phyloP scores from a whole-genome alignment of 2,329 filamentous ascomycete species.

The Stagonosporopsis cucurbitacearum region DNA sequence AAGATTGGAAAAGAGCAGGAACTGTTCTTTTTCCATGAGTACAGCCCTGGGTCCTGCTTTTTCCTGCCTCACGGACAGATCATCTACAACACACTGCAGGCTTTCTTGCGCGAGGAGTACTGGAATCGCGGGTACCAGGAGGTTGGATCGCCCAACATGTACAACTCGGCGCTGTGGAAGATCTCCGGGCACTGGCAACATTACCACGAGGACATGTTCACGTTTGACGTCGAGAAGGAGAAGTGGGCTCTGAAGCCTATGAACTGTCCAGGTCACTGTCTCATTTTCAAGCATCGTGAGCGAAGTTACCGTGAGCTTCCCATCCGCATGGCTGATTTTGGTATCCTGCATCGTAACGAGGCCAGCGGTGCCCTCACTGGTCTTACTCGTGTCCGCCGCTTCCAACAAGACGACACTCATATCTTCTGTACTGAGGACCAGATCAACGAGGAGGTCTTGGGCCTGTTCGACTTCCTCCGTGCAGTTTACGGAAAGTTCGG shows the following conservation, averaged over 20 bases:
- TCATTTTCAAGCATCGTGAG: constrained; percentile 83
- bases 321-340: constrained; percentile 92
- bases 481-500: constrained; percentile 82
- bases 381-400: constrained; percentile 88
- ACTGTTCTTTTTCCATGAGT: constrained; percentile 94
- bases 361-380: constrained; percentile 90
- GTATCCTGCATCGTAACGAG: constrained; percentile 93
- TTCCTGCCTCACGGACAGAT: constrained; percentile 90
- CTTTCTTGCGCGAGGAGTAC: constrained; percentile 85
- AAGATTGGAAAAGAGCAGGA: constrained; percentile 95
- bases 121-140: constrained; percentile 93
- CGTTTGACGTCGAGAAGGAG: constrained; percentile 83
- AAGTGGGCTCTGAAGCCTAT: constrained; percentile 90
- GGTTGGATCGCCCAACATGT: constrained; percentile 96
- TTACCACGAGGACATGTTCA: constrained; percentile 96
- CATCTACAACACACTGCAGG: constrained; percentile 88
- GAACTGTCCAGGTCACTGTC: constrained; percentile 96
- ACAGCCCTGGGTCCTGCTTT: constrained; percentile 92
- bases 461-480: constrained; percentile 85
- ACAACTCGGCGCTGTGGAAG: constrained; percentile 91
- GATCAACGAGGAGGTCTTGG: constrained; percentile 76
- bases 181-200: constrained; percentile 91
- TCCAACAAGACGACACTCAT: constrained; percentile 96
- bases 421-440: constrained; percentile 92
- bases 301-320: constrained; percentile 90